These are phyloP conservation scores for Tuber melanosporum DNA, from an alignment of 495 filamentous ascomycete genomes.

Conservation along the genomic window DNA sequence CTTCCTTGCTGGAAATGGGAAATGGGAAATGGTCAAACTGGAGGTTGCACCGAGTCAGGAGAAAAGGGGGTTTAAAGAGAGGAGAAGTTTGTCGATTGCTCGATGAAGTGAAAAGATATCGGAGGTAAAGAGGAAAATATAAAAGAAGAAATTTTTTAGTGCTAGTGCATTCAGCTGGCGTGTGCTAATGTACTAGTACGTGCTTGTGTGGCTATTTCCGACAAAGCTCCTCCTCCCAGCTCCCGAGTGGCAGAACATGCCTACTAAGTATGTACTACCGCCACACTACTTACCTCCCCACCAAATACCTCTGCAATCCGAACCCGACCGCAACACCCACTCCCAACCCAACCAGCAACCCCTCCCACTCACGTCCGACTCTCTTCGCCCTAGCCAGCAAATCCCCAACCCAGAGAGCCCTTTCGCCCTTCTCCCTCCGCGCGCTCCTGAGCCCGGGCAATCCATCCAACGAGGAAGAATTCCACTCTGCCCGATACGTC, in stretches of 20 bases:
- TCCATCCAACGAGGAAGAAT: conserved; percentile 51
- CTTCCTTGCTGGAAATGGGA: no score
- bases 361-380: conserved; percentile 42
- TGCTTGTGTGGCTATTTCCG: no score
- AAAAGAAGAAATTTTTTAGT: no score
- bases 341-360: conserved; percentile 42
- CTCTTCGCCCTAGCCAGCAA: conserved; percentile 39
- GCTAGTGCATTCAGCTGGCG: no score
- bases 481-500: conserved; percentile 49
- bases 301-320: conserved; percentile 16
- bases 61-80: no score
- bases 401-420: conserved; percentile 39
- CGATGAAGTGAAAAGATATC: no score
- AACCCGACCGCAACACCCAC: conserved; percentile 38
- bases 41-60: no score
- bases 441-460: conserved; percentile 50
- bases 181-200: no score
- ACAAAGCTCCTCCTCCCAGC: background rate
- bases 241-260: background rate
- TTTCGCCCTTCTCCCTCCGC: conserved; percentile 43
- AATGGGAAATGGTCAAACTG: no score
- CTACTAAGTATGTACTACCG: background rate
- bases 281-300: background rate
- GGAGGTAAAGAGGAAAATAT: no score
- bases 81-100: no score